Conservation (phyloP, 306 rosid species). For the Quercus cerris region DNA sequence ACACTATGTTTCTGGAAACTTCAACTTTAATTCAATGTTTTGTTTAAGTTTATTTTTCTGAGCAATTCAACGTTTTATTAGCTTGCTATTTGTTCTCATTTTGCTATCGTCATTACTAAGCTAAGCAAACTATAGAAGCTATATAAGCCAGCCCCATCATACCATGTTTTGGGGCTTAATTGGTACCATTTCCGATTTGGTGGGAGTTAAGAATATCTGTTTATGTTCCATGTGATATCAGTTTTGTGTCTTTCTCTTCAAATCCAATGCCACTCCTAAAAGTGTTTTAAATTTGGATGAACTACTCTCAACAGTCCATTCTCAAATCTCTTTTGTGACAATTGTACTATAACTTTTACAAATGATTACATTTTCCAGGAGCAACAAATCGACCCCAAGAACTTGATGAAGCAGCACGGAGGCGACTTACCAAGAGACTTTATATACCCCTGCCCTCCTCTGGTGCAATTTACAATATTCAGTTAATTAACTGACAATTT, state of each 20-base stretch:
- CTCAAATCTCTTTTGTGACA: conserved; percentile 3
- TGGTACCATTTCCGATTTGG: not conserved
- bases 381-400: conserved; percentile 97
- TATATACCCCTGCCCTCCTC: conserved; percentile 89
- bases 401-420: conserved; percentile 96
- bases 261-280: not conserved
- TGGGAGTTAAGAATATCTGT: not conserved
- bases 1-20: not conserved
- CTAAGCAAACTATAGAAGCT: not conserved
- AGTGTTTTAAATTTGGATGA: not conserved
- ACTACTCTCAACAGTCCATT: not conserved
- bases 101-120: not conserved
- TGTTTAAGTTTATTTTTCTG: not conserved
- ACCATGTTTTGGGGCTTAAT: not conserved
- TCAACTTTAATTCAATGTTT: not conserved
- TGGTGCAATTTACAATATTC: conserved; percentile 44
- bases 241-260: not conserved
- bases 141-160: not conserved
- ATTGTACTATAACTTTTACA: conserved; percentile 10
- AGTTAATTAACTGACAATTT: conserved; percentile 10
- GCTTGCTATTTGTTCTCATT: not conserved
- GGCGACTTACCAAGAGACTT: conserved; percentile 89
- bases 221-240: not conserved
- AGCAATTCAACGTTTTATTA: not conserved
- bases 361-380: conserved; percentile 46